Evolutionary conservation across 192 early-diverging fungal genomes (phyloP), one percentile per base, ranked within the genome.

Genomic region (Rhizophagus prolifer): DNA sequence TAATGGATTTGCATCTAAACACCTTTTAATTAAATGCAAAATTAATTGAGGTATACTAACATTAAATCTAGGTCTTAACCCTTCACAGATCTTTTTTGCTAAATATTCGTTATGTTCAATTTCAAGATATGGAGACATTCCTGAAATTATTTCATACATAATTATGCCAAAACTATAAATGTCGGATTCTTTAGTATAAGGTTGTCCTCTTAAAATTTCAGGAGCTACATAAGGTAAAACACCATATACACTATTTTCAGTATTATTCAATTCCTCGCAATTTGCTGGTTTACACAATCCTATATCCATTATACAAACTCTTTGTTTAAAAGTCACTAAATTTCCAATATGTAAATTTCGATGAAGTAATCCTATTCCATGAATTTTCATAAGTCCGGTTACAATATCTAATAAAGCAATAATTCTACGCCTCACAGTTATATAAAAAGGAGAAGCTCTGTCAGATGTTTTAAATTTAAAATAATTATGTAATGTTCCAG

Each of bases 21-120:
- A 69, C 21, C 8, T 69, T 12, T 44, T 69, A 25, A 69, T 69
- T 41, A 69, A 44, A 21, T 69, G 25, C 23, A 31, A 25, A 23
- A 69, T 16, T 44, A 44, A 36, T 8, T 69, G 67, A 10, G 67
- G 67, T 69, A 69, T 23, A 44, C 46, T 44, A 69, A 23, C n/a
- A 10, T 14, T 25, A 69, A 69, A 69, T 2, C 21, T 13, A 0
- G 36, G 67, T 23, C 67, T 25, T 12, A n/a, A 9, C 14, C 67
- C 67, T 41, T 30, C 36, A 25, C 67, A 69, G 3, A 69, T 34
- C 9, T 69, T 19, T 46, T 14, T n/a, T 34, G 67, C 67, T 44
- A 69, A 69, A 69, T n/a, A 13, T 9, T 31, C 21, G n/a, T 69
- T 23, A 69, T 69, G 41, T n/a, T 9, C 9, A 16, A 23, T 19